A percentile compares a stretch with the other conserved stretches of the same genome.
Conservation (phyloP, 352 stramenopile species). For the Phytophthora sojae region DNA sequence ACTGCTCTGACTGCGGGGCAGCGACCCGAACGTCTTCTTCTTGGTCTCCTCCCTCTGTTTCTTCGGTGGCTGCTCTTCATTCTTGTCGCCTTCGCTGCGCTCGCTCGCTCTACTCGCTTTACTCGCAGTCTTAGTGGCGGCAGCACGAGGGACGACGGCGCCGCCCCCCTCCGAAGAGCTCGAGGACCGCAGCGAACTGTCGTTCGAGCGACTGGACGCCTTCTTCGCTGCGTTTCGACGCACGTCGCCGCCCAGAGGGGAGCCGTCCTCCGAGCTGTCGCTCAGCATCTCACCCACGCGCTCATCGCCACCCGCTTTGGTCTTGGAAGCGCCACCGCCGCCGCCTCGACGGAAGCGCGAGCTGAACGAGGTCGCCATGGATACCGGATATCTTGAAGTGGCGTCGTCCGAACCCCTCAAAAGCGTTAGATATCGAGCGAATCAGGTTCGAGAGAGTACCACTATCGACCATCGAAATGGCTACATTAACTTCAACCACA, state of each 20-base stretch:
- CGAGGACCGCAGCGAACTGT: slow-evolving; percentile 29
- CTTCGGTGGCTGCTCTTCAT: slow-evolving; percentile 1
- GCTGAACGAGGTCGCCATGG: slow-evolving; percentile 30
- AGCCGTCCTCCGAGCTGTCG: slow-evolving; percentile 64
- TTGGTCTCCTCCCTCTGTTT: slow-evolving; percentile 16
- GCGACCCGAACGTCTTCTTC: slow-evolving; percentile 23
- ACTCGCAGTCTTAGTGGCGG: slow-evolving; percentile 6
- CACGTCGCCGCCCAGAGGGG: slow-evolving; percentile 26
- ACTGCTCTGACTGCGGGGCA: slow-evolving; percentile 21
- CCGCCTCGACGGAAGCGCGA: slow-evolving; percentile 45
- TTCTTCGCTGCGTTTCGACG: slow-evolving; percentile 24
- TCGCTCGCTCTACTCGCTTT: slow-evolving; percentile 1
- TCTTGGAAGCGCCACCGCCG: slow-evolving; percentile 2
- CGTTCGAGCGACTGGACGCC: slow-evolving; percentile 15
- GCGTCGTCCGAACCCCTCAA: too few species aligned
- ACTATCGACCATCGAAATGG: slow-evolving; percentile 18
- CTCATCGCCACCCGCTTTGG: slow-evolving; percentile 28
- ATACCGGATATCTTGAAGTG: background rate
- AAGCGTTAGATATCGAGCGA: too few species aligned
- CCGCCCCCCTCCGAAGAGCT: slow-evolving; percentile 21
- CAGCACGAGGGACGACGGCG: slow-evolving; percentile 13
- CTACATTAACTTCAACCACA: slow-evolving; percentile 6
- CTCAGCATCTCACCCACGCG: slow-evolving; percentile 67
- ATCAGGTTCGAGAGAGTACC: background rate
- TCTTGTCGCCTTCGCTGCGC: slow-evolving; percentile 6